Base-by-base conservation (phyloP, 2,329 filamentous ascomycete genomes). In the Metarhizium anisopliae region DNA sequence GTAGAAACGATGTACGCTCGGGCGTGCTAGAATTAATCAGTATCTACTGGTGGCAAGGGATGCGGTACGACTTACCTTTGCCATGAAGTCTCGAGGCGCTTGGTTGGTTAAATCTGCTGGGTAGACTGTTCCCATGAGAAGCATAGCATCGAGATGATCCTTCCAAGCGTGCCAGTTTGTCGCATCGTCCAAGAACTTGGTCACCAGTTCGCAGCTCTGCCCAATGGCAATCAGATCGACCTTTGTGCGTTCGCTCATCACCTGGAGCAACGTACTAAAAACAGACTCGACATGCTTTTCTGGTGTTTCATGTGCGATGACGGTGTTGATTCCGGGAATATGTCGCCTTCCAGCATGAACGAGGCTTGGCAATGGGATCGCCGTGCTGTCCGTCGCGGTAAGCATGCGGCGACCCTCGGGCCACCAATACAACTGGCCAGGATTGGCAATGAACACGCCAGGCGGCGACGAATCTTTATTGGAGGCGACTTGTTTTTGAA, bases 381-480 rank as follows among this genome's bases (percentile, higher is more conserved):
- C 76, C 7, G 74, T 66, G 76, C 86, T 87, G 3, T 77, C 78
- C 0, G 67, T 65, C 1, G 77, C 67, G 1, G 82, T 87, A 58
- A 95, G 74, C 0, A 83, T 76, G 51, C 80, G 78, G 53, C 77
- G 71, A 1, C 78, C 78, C 53, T 81, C 78, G 45, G 87, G 82
- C 68, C 87, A 89, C 85, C 90, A 96, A 63, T 85, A 75, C 18
- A 89, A 74, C 70, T 95, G 85, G 4, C 89, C 90, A 4, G 83
- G 77, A 66, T 96, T 96, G 50, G 90, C 82, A 30, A 96, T 74
- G 32, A 96, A 72, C 55, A 96, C 72, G 3, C 81, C 87, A 0
- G 79, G 83, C 2, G 72, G 60, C 2, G 67, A 61, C 0, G 64
- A 32, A 20, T 75, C 71, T 0, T 61, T 51, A 0, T 68, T 59